These are phyloP conservation scores for Anacardium occidentale DNA, from an alignment of 345 rosid genomes.

Conservation along the genomic window DNA sequence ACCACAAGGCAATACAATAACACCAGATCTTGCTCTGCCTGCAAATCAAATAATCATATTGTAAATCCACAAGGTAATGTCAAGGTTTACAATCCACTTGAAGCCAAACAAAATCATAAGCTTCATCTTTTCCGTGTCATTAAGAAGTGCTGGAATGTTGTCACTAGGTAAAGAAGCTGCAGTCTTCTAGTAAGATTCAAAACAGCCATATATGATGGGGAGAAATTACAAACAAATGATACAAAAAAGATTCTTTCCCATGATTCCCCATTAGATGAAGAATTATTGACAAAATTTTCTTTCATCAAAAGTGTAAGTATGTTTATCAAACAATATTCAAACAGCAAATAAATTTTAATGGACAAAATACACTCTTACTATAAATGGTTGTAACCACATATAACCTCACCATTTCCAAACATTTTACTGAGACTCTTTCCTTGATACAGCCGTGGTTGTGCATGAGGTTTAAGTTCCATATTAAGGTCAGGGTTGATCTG, in stretches of 20 bases:
- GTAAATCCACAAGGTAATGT: slow-evolving; percentile 9
- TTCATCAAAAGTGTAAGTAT: not conserved
- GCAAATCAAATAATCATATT: slow-evolving; percentile 24
- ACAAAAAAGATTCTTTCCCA: not conserved
- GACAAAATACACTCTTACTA: slow-evolving; percentile 3
- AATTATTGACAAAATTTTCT: not conserved
- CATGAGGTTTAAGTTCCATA: slow-evolving; percentile 89
- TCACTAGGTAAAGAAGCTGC: not conserved
- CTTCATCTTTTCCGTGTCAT: not conserved
- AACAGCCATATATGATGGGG: not conserved
- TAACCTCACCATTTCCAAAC: slow-evolving; percentile 88
- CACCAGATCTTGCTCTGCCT: slow-evolving; percentile 99
- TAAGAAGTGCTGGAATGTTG: not conserved
- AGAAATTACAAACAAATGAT: not conserved
- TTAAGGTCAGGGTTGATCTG: slow-evolving; percentile 95
- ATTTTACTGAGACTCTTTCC: slow-evolving; percentile 97
- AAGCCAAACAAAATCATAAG: not conserved
- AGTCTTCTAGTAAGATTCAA: not conserved
- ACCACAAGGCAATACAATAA: slow-evolving; percentile 96
- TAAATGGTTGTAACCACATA: not conserved
- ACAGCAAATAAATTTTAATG: not conserved
- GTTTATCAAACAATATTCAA: not conserved
- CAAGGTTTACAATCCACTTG: slow-evolving; percentile 10
- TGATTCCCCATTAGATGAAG: not conserved
- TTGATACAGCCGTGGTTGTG: slow-evolving; percentile 96